Evolutionary conservation across 1,139 yeast species (phyloP).

Genomic region (Candida smagusa): DNA sequence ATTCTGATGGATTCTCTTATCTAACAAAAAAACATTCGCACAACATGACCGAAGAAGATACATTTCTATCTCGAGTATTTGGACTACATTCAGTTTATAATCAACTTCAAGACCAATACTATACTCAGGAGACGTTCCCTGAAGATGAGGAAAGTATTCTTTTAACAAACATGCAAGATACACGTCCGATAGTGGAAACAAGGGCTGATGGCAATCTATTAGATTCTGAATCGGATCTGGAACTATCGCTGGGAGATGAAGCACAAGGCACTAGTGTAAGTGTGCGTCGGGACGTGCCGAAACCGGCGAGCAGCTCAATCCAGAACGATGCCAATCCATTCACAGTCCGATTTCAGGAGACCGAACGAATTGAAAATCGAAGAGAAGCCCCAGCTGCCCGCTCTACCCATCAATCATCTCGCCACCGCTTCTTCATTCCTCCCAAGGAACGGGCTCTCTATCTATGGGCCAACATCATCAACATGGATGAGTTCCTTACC

Average conservation of each 20-base stretch:
- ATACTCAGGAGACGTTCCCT: slow-evolving; percentile 27
- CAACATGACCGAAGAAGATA: slow-evolving; percentile 26
- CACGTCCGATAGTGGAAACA: neutral
- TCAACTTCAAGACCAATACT: slow-evolving; percentile 37
- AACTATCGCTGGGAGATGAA: slow-evolving; percentile 17
- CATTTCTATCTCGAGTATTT: slow-evolving; percentile 55
- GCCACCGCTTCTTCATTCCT: slow-evolving; percentile 28
- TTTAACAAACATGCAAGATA: slow-evolving; percentile 4
- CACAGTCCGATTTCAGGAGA: no score
- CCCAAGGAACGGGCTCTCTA: slow-evolving; percentile 83
- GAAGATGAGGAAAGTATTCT: slow-evolving; percentile 9
- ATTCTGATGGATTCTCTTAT: no score
- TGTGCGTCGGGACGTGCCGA: no score
- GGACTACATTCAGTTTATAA: slow-evolving; percentile 51
- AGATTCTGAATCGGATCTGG: slow-evolving; percentile 38
- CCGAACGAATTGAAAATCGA: no score
- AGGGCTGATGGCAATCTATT: slow-evolving; percentile 14
- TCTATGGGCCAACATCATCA: slow-evolving; percentile 95
- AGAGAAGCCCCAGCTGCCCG: no score
- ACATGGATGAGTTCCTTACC: slow-evolving; percentile 77
- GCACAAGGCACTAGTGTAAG: no score
- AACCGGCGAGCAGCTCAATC: no score
- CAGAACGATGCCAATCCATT: neutral
- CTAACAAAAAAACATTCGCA: neutral
- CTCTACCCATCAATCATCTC: no score